Evolutionary conservation across 805 yeast genomes (phyloP), one percentile per base, ranked within the genome.

Genomic region (Pichia occidentalis): DNA sequence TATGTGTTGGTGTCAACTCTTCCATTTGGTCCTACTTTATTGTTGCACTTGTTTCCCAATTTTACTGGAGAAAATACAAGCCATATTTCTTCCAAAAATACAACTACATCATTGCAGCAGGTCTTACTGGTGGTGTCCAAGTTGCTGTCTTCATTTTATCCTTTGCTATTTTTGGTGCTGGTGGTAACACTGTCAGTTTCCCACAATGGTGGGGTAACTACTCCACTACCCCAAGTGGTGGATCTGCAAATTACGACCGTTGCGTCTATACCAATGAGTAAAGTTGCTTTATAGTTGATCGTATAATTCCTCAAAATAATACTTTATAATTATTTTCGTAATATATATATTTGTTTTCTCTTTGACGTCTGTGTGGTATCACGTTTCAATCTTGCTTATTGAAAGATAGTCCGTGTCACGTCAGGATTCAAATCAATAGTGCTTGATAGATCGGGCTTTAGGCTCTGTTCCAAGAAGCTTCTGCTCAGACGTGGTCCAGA

Each of bases 91-190:
- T 53, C 50, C 45, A 68, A 44, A 70, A 70, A 52, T 71, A 70
- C 54, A 71, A 71, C 52, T 71, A 71, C 47, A 63, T 70, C 20
- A 56, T 70, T 34, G 65, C 75, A 29, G 68, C 73, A 44, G 75
- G 70, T 4, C 51, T 71, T 24, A 67, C 72, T n/a, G 73, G 73
- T 9, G 76, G 75, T 11, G 51, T 48, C 20, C 62, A 57, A 43
- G 60, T 57, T 11, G 51, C 57, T 43, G 54, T 58, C 13, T 55
- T 58, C 39, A 34, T 58, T 23, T 47, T 58, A 17, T 57, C 61
- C 21, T 58, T 58, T 38, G 52, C 63, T 20, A 57, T 58, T 27
- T 47, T 50, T 18, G 60, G 61, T 45, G 60, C 61, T 21, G 51
- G 54, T 40, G 62, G 62, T 36, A 46, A 40, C 34, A 50, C 55